These are phyloP conservation scores for Rhizoclosmatium globosum DNA, from an alignment of 192 early-diverging fungal genomes.

Conservation along the genomic window DNA sequence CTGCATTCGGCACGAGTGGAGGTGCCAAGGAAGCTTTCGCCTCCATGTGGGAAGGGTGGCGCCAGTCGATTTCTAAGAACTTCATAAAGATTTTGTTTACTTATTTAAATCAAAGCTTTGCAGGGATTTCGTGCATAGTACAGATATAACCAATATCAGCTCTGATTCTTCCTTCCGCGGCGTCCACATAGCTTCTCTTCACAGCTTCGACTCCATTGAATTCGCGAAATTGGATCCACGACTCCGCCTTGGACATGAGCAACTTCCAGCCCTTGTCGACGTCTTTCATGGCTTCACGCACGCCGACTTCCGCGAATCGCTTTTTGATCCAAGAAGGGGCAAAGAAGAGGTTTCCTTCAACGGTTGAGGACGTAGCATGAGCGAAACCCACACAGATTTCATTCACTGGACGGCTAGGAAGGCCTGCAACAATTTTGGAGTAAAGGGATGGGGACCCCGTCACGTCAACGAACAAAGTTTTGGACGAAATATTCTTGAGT, in stretches of 20 bases:
- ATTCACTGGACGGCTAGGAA: constrained; percentile 8
- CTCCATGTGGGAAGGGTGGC: too few relatives aligned
- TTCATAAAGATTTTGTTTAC: too few relatives aligned
- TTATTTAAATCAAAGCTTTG: too few relatives aligned
- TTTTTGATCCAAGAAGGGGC: constrained; percentile 47
- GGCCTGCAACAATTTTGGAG: constrained; percentile 20
- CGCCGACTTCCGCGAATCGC: constrained; percentile 19
- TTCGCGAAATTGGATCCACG: constrained; percentile 30
- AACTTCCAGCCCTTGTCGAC: constrained; percentile 31
- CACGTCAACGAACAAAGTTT: constrained; percentile 49
- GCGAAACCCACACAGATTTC: constrained; percentile 43
- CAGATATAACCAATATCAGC: constrained; percentile 36
- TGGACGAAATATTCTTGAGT: not conserved
- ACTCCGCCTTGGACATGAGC: constrained; percentile 27
- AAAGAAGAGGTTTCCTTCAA: constrained; percentile 45
- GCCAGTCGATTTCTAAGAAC: too few relatives aligned
- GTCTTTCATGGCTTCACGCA: not conserved
- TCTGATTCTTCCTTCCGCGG: constrained; percentile 25
- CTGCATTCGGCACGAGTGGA: constrained; percentile 18
- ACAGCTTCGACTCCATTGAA: constrained; percentile 8
- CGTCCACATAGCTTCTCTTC: constrained; percentile 25
- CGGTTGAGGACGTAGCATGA: not conserved
- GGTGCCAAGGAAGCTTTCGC: not conserved
- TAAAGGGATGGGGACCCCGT: constrained; percentile 34
- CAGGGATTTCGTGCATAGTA: not conserved